Conservation (phyloP, 345 rosid species). For the Durio zibethinus region DNA sequence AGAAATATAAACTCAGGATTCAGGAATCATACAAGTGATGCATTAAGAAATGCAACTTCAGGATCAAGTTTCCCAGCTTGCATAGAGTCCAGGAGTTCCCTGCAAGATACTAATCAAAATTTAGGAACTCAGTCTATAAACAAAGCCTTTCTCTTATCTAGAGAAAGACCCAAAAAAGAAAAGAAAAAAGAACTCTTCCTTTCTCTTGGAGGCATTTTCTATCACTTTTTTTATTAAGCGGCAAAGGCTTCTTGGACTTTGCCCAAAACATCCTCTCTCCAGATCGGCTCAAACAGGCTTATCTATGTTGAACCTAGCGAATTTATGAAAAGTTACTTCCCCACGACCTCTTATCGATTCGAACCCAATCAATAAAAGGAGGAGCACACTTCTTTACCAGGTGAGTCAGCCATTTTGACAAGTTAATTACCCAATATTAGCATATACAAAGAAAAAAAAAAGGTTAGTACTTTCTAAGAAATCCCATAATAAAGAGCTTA, state of each 20-base stretch:
- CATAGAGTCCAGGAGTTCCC: constrained; percentile 69
- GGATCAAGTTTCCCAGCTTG: constrained; percentile 77
- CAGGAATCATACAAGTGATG: constrained; percentile 67
- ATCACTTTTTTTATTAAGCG: no score
- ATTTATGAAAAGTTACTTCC: no score
- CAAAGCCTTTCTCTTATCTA: neutral
- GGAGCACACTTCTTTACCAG: no score
- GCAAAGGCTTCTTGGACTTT: no score
- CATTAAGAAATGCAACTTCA: constrained; percentile 80
- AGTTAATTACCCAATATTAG: neutral
- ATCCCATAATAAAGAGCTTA: neutral
- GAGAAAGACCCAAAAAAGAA: no score
- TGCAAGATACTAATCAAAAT: constrained; percentile 20
- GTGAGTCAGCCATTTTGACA: no score
- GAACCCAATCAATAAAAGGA: no score
- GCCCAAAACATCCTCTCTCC: no score
- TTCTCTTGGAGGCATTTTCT: neutral
- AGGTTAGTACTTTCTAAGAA: neutral
- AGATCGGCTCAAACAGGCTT: no score
- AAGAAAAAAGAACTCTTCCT: neutral
- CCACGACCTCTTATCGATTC: no score
- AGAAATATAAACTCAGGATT: constrained; percentile 5
- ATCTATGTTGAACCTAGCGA: no score
- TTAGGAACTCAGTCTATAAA: neutral
- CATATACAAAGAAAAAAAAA: neutral